These are phyloP conservation scores for Fusarium solani-melongenae DNA, from an alignment of 2,329 filamentous ascomycete species.

Conservation along the genomic window DNA sequence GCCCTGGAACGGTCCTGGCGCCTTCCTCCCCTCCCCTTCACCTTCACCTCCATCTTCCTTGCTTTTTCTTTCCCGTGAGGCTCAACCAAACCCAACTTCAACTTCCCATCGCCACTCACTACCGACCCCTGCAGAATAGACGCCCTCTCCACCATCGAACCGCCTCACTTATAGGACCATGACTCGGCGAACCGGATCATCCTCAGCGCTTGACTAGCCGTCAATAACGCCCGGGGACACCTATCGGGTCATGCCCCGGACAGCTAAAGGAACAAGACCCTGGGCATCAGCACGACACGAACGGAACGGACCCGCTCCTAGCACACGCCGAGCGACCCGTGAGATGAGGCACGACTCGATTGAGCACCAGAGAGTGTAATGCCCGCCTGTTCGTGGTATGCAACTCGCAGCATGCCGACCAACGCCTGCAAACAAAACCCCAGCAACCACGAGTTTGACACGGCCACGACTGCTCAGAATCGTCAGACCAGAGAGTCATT, in stretches of 20 bases:
- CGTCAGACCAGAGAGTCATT: slow-evolving; percentile 2
- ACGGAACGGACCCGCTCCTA: slow-evolving; percentile 1
- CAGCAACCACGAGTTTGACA: background rate
- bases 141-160: slow-evolving; percentile 10
- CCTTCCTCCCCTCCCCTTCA: background rate
- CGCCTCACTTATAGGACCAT: slow-evolving; percentile 35
- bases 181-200: slow-evolving; percentile 28
- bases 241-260: slow-evolving; percentile 19
- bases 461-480: background rate
- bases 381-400: background rate
- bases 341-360: background rate
- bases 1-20: slow-evolving; percentile 19
- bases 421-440: background rate
- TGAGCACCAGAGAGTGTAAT: background rate
- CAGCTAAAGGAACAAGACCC: background rate
- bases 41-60: background rate
- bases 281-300: background rate
- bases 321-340: background rate
- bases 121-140: slow-evolving; percentile 1
- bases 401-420: background rate
- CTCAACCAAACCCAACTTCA: slow-evolving; percentile 8
- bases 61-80: slow-evolving; percentile 5
- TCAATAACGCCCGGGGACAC: slow-evolving; percentile 1
- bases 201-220: slow-evolving; percentile 10
- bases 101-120: background rate